These are phyloP conservation scores for Flaveria bidentis DNA, from an alignment of 129 eudicot genomes.

Conservation along the genomic window DNA sequence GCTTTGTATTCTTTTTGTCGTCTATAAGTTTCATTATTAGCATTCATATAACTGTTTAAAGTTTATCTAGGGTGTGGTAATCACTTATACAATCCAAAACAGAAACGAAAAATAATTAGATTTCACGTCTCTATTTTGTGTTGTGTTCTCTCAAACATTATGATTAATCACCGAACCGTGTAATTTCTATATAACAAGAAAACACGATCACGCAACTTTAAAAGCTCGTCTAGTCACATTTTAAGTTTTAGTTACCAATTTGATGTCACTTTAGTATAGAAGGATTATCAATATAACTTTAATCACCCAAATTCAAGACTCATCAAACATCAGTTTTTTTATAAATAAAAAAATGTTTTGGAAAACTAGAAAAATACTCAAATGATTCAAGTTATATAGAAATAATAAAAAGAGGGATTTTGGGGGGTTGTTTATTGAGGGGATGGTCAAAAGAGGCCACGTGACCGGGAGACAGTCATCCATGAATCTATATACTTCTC, in stretches of 20 bases:
- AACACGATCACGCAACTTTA: no score
- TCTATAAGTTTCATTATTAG: background rate
- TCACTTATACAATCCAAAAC: no score
- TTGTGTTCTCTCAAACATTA: no score
- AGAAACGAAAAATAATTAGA: no score
- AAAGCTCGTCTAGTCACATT: no score
- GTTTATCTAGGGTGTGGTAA: no score
- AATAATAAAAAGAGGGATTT: slow-evolving; percentile 1
- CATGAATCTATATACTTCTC: slow-evolving; percentile 87
- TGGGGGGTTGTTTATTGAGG: background rate
- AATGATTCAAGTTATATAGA: background rate
- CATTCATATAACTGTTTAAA: background rate
- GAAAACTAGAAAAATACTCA: background rate
- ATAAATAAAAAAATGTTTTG: background rate
- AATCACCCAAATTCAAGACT: background rate
- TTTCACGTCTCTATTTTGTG: no score
- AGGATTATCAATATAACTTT: no score
- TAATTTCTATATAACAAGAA: no score
- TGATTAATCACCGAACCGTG: background rate
- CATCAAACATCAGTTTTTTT: background rate
- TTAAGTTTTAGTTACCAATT: no score
- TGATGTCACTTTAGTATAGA: no score
- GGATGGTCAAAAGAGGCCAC: slow-evolving; percentile 75
- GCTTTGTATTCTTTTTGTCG: slow-evolving; percentile 4
- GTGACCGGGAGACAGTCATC: slow-evolving; percentile 96